Evolutionary conservation across 2,329 filamentous ascomycete genomes (phyloP).

Genomic region (Fusarium subtropicale): DNA sequence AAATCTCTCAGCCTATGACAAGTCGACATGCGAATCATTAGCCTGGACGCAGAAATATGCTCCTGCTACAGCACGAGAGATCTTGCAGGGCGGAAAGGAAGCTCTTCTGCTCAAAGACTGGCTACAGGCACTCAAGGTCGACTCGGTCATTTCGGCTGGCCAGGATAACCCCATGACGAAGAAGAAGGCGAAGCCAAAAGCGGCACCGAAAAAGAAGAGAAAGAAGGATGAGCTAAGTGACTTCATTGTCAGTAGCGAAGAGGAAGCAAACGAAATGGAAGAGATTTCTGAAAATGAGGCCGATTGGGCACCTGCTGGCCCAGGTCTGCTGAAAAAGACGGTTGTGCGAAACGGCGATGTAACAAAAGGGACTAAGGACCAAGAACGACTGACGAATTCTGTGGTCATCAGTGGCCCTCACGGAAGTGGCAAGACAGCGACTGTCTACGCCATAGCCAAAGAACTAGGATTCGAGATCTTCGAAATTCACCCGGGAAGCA

Average conservation of each 20-base stretch:
- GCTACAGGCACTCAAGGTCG: constrained; percentile 80
- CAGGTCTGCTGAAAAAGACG: constrained; percentile 61
- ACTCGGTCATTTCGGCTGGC: constrained; percentile 75
- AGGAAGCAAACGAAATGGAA: constrained; percentile 77
- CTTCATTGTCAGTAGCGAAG: constrained; percentile 83
- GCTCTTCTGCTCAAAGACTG: constrained; percentile 80
- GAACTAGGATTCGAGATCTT: constrained; percentile 95
- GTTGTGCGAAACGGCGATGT: constrained; percentile 62
- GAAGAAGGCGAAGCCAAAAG: constrained; percentile 47
- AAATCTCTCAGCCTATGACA: constrained; percentile 82
- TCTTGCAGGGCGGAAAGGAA: constrained; percentile 81
- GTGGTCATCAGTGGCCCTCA: constrained; percentile 90
- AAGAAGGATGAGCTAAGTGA: constrained; percentile 81
- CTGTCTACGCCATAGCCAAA: constrained; percentile 90
- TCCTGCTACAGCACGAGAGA: constrained; percentile 73
- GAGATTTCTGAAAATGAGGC: constrained; percentile 73
- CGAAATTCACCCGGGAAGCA: constrained; percentile 87
- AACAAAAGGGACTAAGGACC: constrained; percentile 56
- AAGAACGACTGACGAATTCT: constrained; percentile 72
- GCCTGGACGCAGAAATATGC: constrained; percentile 89
- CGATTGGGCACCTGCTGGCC: constrained; percentile 56
- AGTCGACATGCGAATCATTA: constrained; percentile 76
- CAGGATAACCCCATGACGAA: constrained; percentile 50
- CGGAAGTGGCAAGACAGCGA: constrained; percentile 93
- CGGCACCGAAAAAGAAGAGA: constrained; percentile 67